Evolutionary conservation across 2,329 filamentous ascomycete species (phyloP).

Genomic region (Colletotrichum destructivum): DNA sequence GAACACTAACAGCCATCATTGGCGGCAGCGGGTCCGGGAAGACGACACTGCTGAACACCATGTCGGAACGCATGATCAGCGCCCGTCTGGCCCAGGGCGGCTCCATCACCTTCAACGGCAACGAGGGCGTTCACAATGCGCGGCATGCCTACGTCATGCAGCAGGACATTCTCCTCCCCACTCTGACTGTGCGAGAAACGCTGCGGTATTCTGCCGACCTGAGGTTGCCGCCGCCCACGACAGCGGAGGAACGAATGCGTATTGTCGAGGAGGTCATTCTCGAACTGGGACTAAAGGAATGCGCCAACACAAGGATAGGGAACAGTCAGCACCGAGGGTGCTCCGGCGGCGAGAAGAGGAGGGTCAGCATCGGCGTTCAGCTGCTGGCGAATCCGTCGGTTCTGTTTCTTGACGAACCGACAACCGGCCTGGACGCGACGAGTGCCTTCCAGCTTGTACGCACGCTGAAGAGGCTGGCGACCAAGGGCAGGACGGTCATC

Average conservation of each 20-base stretch:
- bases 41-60: constrained; percentile 79
- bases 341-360: constrained; percentile 83
- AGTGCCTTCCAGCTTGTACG: constrained; percentile 82
- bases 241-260: constrained; percentile 68
- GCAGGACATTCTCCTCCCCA: constrained; percentile 81
- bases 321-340: constrained; percentile 81
- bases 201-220: constrained; percentile 81
- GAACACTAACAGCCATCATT: constrained; percentile 82
- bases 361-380: constrained; percentile 84
- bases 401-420: constrained; percentile 84
- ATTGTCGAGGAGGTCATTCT: constrained; percentile 84
- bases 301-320: constrained; percentile 81
- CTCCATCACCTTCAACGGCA: constrained; percentile 73
- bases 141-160: constrained; percentile 82
- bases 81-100: constrained; percentile 67
- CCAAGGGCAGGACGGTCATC: constrained; percentile 79
- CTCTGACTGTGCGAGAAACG: constrained; percentile 83
- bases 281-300: constrained; percentile 83
- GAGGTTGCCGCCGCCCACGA: constrained; percentile 75
- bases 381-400: constrained; percentile 84
- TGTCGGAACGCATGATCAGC: constrained; percentile 78
- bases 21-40: constrained; percentile 83
- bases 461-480: constrained; percentile 77
- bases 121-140: constrained; percentile 66
- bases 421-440: constrained; percentile 83